Base-by-base conservation (phyloP, 2,329 filamentous ascomycete species). In the Verticillium nonalfalfae region DNA sequence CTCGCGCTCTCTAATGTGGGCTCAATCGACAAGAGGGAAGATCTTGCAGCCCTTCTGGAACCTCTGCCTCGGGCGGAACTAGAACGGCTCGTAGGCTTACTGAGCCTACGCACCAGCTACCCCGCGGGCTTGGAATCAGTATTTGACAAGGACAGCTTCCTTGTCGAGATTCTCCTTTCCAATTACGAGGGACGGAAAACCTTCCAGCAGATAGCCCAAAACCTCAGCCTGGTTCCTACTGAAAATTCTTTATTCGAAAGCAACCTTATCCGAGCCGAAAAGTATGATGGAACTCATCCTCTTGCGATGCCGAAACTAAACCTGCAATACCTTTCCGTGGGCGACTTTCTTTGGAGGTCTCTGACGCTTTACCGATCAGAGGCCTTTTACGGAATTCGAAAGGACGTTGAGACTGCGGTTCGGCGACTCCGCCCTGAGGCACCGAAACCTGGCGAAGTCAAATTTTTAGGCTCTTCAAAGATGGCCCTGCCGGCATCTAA, bases 311-410 rank as follows among this genome's bases (percentile, higher is more conserved):
- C 95, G 2, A 99, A 99, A 73, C 77, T 98, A 56, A 99, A 97
- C 68, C 79, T 99, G 34, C 95, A 99, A 71, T 99, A 99, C 74
- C 81, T 99, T 14, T 96, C 93, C 2, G 86, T 97, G 58, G 93
- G 93, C 2, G 95, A 99, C 74, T 99, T 99, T 68, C 78, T 99
- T n/a, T 99, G 93, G 93, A 86, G 96, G 64, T 93, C 94, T 0
- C 89, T 98, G 69, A 83, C 96, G 14, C 79, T 99, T 9, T 95
- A 97, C 72, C 87, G 94, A 50, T 90, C 89, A 62, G 95, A 99
- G 74, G 85, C 94, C 0, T 97, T 98, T 72, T 98, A 96, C 73
- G 91, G 92, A 63, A 94, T 99, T 63, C 87, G 93, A 56, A 94
- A 93, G 70, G 92, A 99, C 71, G 87, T 99, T 61, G 92, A 97